Conservation (phyloP, 2,329 filamentous ascomycete species). For the Coleophoma eucalyptorum region DNA sequence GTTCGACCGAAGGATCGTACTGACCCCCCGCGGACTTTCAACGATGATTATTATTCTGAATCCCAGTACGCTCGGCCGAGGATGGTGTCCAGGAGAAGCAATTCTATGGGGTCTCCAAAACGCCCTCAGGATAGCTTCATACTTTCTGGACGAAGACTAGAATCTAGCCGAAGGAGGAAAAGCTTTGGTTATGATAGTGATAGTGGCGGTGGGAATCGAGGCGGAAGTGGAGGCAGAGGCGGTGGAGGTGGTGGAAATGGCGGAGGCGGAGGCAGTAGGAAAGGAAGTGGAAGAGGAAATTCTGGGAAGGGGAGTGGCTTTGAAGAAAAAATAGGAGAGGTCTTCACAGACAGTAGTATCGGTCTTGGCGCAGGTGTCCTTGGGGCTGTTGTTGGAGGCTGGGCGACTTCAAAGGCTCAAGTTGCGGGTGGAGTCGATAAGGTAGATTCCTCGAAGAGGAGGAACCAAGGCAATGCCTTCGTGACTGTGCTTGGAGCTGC, state of each 20-base stretch:
- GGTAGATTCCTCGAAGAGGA: not conserved
- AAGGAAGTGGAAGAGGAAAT: not conserved
- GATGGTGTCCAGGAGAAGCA: not conserved
- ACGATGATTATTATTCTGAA: not conserved
- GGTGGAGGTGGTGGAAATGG: not conserved
- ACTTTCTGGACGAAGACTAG: not conserved
- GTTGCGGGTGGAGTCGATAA: not conserved
- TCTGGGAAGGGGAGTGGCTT: not conserved
- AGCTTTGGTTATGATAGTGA: not conserved
- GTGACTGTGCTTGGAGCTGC: not conserved
- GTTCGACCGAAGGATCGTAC: not conserved
- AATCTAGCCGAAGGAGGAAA: not conserved
- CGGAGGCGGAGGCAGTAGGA: not conserved
- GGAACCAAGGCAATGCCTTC: not conserved
- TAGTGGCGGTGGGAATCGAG: not conserved
- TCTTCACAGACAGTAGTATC: not conserved
- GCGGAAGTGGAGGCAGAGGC: not conserved
- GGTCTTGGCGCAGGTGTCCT: not conserved
- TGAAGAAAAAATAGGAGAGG: not conserved
- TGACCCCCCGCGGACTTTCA: not conserved
- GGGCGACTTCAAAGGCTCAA: not conserved
- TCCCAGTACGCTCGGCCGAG: not conserved
- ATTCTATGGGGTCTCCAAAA: not conserved
- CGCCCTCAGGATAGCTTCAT: not conserved
- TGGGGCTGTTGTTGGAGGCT: not conserved